Evolutionary conservation across 2,329 filamentous ascomycete species (phyloP).

Genomic region (Paracoccidioides lutzii): DNA sequence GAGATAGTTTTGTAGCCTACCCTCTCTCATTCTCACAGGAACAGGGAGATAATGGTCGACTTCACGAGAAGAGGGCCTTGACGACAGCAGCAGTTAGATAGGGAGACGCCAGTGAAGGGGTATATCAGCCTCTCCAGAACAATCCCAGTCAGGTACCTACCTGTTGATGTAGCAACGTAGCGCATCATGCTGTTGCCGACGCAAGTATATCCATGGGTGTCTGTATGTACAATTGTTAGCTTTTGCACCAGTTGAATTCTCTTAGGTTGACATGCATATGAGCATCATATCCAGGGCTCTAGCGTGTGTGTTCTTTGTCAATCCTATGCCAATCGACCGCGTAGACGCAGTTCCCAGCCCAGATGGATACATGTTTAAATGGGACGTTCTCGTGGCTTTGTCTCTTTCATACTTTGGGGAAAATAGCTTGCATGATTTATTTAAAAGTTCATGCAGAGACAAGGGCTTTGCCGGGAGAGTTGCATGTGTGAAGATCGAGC

Average conservation of each 20-base stretch:
- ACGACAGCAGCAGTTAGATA: no score
- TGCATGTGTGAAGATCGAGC: background rate
- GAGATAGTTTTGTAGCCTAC: no score
- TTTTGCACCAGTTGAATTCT: background rate
- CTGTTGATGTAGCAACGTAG: background rate
- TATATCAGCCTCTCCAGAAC: background rate
- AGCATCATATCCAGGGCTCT: background rate
- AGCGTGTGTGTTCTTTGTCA: background rate
- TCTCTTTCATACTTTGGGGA: background rate
- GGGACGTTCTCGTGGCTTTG: background rate
- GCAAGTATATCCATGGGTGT: no score
- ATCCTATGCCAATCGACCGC: background rate
- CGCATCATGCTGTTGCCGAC: background rate
- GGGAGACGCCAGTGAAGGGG: no score
- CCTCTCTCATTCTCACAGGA: no score
- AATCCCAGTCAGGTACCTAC: background rate
- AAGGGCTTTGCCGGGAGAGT: background rate
- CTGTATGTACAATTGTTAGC: background rate
- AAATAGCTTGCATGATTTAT: background rate
- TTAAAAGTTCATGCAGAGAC: background rate
- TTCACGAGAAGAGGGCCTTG: no score
- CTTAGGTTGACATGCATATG: slow-evolving; percentile 4
- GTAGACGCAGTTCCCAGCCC: background rate
- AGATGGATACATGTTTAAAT: background rate
- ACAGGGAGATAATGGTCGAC: no score